Conservation (phyloP, 805 yeast species). For the Groenewaldozyma salmanticensis region DNA sequence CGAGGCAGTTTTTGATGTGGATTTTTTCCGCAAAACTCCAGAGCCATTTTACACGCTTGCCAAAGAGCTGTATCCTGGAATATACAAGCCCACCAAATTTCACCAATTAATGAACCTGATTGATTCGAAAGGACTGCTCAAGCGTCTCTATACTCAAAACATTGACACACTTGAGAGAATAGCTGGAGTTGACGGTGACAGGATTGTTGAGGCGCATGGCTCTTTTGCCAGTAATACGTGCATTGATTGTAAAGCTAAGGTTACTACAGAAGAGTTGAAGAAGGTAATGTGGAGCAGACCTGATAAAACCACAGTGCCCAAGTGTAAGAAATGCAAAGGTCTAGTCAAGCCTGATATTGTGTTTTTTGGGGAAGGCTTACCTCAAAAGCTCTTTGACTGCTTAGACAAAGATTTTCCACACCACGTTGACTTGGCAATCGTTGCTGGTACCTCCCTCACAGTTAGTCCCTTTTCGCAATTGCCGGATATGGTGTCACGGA, state of each 20-base stretch:
- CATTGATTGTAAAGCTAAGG: constrained; percentile 55
- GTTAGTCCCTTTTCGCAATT: constrained; percentile 86
- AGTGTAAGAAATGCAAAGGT: constrained; percentile 58
- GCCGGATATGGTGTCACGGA: constrained; percentile 51
- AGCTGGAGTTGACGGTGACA: constrained; percentile 61
- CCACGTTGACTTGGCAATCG: constrained; percentile 58
- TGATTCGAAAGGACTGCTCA: constrained; percentile 51
- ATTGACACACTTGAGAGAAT: constrained; percentile 85
- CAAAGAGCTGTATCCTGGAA: constrained; percentile 79
- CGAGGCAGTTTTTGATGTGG: constrained; percentile 92
- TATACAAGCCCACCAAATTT: constrained; percentile 71
- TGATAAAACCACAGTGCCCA: constrained; percentile 22
- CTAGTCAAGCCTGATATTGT: constrained; percentile 89
- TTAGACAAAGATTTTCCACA: constrained; percentile 53
- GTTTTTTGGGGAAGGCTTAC: constrained; percentile 86
- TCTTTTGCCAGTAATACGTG: constrained; percentile 83
- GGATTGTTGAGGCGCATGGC: constrained; percentile 88
- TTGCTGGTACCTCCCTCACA: constrained; percentile 86
- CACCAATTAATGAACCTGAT: constrained; percentile 63
- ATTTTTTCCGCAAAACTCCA: constrained; percentile 65
- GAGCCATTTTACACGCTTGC: constrained; percentile 79
- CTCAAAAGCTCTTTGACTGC: constrained; percentile 51
- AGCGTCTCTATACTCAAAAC: constrained; percentile 81
- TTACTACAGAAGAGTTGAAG: constrained; percentile 28
- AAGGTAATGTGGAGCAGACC: constrained; percentile 13